phyloP scores from a whole-genome alignment of 169 alveolate genomes.

The Hammondia hammondi region DNA sequence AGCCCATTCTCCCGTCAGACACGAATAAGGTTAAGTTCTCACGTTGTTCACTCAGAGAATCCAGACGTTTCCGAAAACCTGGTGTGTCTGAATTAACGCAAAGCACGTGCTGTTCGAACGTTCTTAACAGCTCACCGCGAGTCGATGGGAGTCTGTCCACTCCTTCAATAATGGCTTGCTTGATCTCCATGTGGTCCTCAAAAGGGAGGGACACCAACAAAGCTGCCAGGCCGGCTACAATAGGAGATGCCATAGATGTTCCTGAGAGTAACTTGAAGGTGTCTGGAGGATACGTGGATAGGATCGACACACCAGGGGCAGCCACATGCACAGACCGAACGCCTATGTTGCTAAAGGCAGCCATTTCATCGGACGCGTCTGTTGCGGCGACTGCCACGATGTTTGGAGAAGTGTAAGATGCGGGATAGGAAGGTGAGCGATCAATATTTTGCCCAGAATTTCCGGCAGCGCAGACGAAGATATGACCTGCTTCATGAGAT shows the following conservation, averaged over 20 bases:
- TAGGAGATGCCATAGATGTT: slow-evolving; percentile 79
- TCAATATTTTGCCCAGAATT: slow-evolving; percentile 76
- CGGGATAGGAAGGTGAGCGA: slow-evolving; percentile 73
- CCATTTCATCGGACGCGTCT: slow-evolving; percentile 33
- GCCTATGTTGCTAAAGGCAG: slow-evolving; percentile 53
- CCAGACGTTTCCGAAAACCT: too few species aligned
- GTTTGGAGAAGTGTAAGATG: slow-evolving; percentile 72
- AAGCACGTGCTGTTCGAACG: too few species aligned
- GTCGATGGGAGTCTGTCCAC: background rate
- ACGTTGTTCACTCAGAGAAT: too few species aligned
- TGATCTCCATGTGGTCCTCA: slow-evolving; percentile 18
- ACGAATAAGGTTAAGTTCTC: too few species aligned
- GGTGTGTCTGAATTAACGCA: too few species aligned
- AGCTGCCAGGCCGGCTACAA: slow-evolving; percentile 74
- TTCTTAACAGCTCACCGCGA: background rate
- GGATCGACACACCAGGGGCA: slow-evolving; percentile 66
- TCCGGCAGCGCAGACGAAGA: slow-evolving; percentile 80
- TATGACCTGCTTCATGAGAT: slow-evolving; percentile 74
- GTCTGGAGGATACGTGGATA: slow-evolving; percentile 73
- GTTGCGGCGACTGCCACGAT: slow-evolving; percentile 76
- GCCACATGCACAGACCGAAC: slow-evolving; percentile 48
- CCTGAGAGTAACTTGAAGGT: slow-evolving; percentile 70
- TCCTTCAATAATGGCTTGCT: slow-evolving; percentile 10
- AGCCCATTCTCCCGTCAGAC: too few species aligned
- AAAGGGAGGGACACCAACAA: slow-evolving; percentile 39